phyloP scores from a whole-genome alignment of 352 stramenopile genomes.

The Pythium rishiriense region DNA sequence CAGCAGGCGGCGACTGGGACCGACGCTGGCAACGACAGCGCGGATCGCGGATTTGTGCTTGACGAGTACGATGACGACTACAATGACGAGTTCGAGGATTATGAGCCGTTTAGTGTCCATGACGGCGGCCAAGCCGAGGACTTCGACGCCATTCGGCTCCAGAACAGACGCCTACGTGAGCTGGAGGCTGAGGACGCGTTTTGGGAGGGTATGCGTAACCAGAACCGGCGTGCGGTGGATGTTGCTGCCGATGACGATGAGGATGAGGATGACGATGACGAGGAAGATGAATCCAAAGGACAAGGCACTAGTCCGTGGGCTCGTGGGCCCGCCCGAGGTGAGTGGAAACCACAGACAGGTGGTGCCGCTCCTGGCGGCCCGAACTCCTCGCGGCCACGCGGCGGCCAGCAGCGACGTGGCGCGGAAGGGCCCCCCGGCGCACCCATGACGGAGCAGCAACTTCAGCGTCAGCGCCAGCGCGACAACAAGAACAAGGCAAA shows the following conservation, averaged over 20 bases:
- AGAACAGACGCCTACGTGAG: conserved; percentile 34
- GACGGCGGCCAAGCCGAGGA: conserved; percentile 31
- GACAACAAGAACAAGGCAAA: conserved; percentile 76
- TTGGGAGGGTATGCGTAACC: conserved; percentile 45
- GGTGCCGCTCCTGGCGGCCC: not conserved
- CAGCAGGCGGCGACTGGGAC: not conserved
- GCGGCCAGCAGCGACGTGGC: not conserved
- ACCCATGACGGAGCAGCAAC: conserved; percentile 21
- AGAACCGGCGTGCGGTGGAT: conserved; percentile 30
- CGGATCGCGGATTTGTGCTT: conserved; percentile 8
- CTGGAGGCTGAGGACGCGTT: conserved; percentile 39
- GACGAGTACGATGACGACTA: conserved; percentile 73
- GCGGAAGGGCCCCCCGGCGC: not conserved
- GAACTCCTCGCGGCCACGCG: not conserved
- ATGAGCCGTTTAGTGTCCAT: conserved; percentile 41
- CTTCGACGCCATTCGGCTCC: conserved; percentile 34
- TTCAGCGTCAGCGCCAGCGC: conserved; percentile 34
- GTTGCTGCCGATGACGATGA: conserved; percentile 23
- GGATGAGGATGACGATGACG: conserved; percentile 22
- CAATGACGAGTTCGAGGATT: conserved; percentile 86
- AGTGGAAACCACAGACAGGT: conserved; percentile 12
- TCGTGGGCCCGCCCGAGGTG: conserved; percentile 7
- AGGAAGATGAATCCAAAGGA: conserved; percentile 19
- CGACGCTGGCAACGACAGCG: not conserved
- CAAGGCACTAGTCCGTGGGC: conserved; percentile 9